A percentile compares a stretch with the other conserved stretches of the same genome.
phyloP scores from a whole-genome alignment of 805 yeast genomes.

The Candida ipomoeae region DNA sequence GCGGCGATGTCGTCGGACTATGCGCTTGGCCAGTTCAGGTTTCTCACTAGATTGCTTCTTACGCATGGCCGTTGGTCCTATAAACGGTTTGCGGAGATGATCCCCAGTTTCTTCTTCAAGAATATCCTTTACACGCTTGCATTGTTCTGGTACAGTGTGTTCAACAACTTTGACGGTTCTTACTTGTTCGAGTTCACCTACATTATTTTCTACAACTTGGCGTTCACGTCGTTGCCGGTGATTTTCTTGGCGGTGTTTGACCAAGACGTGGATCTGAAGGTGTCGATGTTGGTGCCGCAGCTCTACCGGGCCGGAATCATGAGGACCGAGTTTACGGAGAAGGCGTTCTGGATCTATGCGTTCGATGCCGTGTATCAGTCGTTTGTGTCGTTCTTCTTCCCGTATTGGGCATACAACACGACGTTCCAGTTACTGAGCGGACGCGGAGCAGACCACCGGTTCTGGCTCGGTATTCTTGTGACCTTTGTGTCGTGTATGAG shows the following conservation, averaged over 20 bases:
- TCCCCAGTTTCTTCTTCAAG: constrained; percentile 75
- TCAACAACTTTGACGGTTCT: constrained; percentile 66
- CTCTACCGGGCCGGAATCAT: constrained; percentile 65
- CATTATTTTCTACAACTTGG: constrained; percentile 74
- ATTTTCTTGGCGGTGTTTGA: constrained; percentile 69
- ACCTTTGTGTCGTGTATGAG: constrained; percentile 63
- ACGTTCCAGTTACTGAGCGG: constrained; percentile 48
- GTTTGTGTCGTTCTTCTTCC: constrained; percentile 62
- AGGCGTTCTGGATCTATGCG: constrained; percentile 59
- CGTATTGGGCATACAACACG: constrained; percentile 51
- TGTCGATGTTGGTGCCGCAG: constrained; percentile 66
- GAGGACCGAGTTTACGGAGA: constrained; percentile 58
- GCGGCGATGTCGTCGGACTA: constrained; percentile 86
- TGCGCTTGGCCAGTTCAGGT: constrained; percentile 77
- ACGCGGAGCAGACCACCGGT: constrained; percentile 63
- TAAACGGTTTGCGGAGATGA: constrained; percentile 69
- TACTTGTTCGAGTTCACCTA: constrained; percentile 75
- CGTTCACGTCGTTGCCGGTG: constrained; percentile 76
- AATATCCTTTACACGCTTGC: constrained; percentile 71
- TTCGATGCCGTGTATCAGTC: constrained; percentile 71
- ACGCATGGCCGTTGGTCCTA: constrained; percentile 88
- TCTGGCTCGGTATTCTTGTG: constrained; percentile 64
- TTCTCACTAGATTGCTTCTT: constrained; percentile 55
- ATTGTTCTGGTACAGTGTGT: constrained; percentile 73
- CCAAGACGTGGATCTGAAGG: constrained; percentile 67